phyloP scores from a whole-genome alignment of 768 basidiomycete genomes.

The Phylloporus rhodoxanthus region DNA sequence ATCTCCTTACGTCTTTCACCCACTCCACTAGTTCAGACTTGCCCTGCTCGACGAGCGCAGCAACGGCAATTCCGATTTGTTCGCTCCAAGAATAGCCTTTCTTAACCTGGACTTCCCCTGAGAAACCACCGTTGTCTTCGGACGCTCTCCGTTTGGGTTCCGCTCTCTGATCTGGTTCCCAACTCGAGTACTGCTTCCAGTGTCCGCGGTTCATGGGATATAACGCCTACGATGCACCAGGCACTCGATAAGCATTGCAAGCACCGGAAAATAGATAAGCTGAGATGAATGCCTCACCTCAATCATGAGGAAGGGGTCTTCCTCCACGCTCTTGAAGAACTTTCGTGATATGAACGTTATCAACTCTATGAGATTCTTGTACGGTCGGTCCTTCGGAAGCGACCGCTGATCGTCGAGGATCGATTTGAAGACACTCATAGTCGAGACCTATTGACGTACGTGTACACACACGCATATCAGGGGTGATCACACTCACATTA shows the following conservation, averaged over 20 bases:
- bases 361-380: slow-evolving; percentile 77
- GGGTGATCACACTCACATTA: slow-evolving; percentile 52
- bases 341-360: slow-evolving; percentile 84
- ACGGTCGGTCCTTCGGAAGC: slow-evolving; percentile 70
- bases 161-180: slow-evolving; percentile 51
- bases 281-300: slow-evolving; percentile 55
- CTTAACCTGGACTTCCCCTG: slow-evolving; percentile 73
- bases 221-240: slow-evolving; percentile 52
- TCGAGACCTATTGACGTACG: slow-evolving; percentile 64
- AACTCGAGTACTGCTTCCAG: slow-evolving; percentile 83
- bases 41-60: slow-evolving; percentile 61
- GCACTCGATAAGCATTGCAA: slow-evolving; percentile 17
- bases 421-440: slow-evolving; percentile 79
- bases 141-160: slow-evolving; percentile 27
- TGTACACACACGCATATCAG: slow-evolving; percentile 4
- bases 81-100: slow-evolving; percentile 87
- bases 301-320: slow-evolving; percentile 81
- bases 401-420: slow-evolving; percentile 78
- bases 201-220: slow-evolving; percentile 84
- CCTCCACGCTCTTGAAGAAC: slow-evolving; percentile 88
- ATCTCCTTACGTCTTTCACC: slow-evolving; percentile 68
- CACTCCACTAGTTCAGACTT: slow-evolving; percentile 66
- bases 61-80: slow-evolving; percentile 82
- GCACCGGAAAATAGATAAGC: slow-evolving; percentile 17
- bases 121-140: slow-evolving; percentile 39